Base-by-base conservation (phyloP, 2,329 filamentous ascomycete genomes). In the Cytospora schulzeri region DNA sequence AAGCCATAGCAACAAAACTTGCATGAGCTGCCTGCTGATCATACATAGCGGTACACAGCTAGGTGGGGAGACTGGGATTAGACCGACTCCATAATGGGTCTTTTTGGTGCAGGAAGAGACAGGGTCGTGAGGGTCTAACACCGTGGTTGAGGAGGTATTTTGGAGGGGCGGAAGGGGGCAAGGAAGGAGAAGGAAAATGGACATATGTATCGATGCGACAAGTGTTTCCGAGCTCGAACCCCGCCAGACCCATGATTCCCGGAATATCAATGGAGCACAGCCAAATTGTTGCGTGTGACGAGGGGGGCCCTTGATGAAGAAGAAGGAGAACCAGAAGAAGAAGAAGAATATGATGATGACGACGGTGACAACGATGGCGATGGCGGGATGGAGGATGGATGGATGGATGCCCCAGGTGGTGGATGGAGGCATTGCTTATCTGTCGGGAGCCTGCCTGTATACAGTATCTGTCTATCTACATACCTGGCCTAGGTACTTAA, bases 61-160 rank as follows among this genome's bases (percentile, higher is more conserved):
- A 17, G 51, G 28, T 28, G 14, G 31, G 33, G 19, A 45, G 33
- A 54, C 17, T 50, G 52, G 59, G 59, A 61, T 61, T 48, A 35
- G 52, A 28, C 57, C 62, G 35, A 48, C n/a, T 24, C 22, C n/a
- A 2, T 48, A 8, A 48, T 48, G 45, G 45, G 55, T 52, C 29
- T 50, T 45, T 19, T 50, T 62, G 17, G 53, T 66, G 65, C 54
- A 60, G 57, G 28, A 62, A 65, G 62, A 57, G 58, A 61, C 51
- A 53, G 55, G 12, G 11, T 31, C 31, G 11, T 11, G 12, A 14
- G 33, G 65, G 58, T 65, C 62, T 62, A 58, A 57, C 58, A 59
- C 59, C 45, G 62, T 65, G 57, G 53, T 17, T 31, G 50, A 55
- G 26, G 38, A 38, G 58, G 26, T 22, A n/a, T n/a, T 7, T 31